Percentiles rank a stretch among this genome's conserved stretches.
Evolutionary conservation across 2,329 filamentous ascomycete genomes (phyloP).

Genomic region (Neocucurbitaria cava): DNA sequence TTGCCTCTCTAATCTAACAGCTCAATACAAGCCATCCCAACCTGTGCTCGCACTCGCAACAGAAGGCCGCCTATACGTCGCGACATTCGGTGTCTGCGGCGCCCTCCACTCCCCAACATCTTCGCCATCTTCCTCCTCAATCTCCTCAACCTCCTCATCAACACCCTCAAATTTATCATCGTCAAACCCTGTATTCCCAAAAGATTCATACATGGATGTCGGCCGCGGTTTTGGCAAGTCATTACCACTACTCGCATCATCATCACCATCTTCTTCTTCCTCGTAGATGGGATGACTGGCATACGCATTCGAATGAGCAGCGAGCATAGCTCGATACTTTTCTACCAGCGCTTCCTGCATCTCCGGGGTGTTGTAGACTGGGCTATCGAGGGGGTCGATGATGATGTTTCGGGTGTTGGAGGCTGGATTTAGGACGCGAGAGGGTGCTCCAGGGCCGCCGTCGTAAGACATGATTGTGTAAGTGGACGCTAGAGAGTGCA

Average conservation of each 20-base stretch:
- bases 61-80: background rate
- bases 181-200: slow-evolving; percentile 1
- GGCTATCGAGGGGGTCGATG: slow-evolving; percentile 11
- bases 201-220: slow-evolving; percentile 14
- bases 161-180: slow-evolving; percentile 6
- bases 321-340: slow-evolving; percentile 6
- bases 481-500: background rate
- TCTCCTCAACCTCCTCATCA: slow-evolving; percentile 4
- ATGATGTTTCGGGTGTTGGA: background rate
- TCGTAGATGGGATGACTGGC: background rate
- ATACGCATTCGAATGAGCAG: background rate
- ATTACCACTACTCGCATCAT: background rate
- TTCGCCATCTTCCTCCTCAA: background rate
- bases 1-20: too few species aligned
- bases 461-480: slow-evolving; percentile 16
- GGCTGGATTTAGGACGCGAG: background rate
- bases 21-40: slow-evolving; percentile 8
- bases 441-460: background rate
- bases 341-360: slow-evolving; percentile 3
- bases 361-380: slow-evolving; percentile 4
- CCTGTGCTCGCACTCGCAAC: background rate
- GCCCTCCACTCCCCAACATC: background rate
- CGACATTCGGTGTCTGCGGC: background rate
- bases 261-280: background rate
- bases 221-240: slow-evolving; percentile 10